phyloP scores from a whole-genome alignment of 2,329 filamentous ascomycete genomes.

The Diaporthe caulivora region DNA sequence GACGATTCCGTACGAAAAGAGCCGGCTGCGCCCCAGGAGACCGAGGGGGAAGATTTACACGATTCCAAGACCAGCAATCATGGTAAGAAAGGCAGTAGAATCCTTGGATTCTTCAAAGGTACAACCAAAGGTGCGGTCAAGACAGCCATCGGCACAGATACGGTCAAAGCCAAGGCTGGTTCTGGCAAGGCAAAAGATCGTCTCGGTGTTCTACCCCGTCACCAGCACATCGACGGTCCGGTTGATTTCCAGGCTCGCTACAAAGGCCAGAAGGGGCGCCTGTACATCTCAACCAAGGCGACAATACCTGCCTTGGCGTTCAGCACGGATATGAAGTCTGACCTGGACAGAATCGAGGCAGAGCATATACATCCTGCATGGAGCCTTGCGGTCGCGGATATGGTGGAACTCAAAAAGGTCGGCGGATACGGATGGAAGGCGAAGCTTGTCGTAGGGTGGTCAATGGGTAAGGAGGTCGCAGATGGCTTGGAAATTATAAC shows the following conservation, averaged over 20 bases:
- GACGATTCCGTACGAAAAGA: conserved; percentile 68
- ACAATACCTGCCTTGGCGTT: conserved; percentile 78
- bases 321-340: conserved; percentile 62
- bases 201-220: conserved; percentile 74
- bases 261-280: conserved; percentile 77
- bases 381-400: conserved; percentile 77
- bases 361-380: conserved; percentile 72
- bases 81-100: conserved; percentile 54
- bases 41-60: conserved; percentile 59
- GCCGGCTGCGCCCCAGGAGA: conserved; percentile 50
- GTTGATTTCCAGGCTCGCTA: conserved; percentile 81
- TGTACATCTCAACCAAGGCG: conserved; percentile 76
- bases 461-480: conserved; percentile 77
- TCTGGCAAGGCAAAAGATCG: conserved; percentile 75
- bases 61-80: conserved; percentile 57
- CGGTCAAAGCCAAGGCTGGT: conserved; percentile 74
- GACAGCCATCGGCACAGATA: conserved; percentile 78
- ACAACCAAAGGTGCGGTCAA: conserved; percentile 80
- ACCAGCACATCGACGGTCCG: conserved; percentile 69
- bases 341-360: conserved; percentile 65
- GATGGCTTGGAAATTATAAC: conserved; percentile 79
- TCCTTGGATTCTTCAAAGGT: conserved; percentile 76
- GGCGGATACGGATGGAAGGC: conserved; percentile 88
- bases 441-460: conserved; percentile 85
- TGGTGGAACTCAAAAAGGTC: conserved; percentile 81